These are phyloP conservation scores for Fusarium sp. DNA, from an alignment of 2,329 filamentous ascomycete genomes.

Conservation along the genomic window DNA sequence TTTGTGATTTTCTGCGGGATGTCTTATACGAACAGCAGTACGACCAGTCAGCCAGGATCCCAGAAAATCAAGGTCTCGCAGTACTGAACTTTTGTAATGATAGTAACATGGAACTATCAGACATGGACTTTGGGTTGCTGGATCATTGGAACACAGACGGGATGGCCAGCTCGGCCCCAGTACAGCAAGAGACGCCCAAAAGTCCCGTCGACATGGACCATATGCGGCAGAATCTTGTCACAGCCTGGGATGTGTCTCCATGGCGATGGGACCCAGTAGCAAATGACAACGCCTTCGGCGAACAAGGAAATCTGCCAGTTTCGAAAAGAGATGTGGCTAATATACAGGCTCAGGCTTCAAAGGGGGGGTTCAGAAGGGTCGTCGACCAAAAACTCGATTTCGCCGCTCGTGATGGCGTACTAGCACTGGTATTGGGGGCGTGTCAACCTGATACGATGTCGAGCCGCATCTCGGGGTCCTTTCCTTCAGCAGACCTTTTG, in stretches of 20 bases:
- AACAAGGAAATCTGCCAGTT: conserved; percentile 57
- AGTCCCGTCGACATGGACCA: conserved; percentile 54
- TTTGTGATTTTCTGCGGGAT: conserved; percentile 61
- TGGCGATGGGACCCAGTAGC: conserved; percentile 61
- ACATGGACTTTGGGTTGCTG: conserved; percentile 61
- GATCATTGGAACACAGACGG: conserved; percentile 59
- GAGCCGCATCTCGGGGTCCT: conserved; percentile 65
- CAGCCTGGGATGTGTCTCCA: conserved; percentile 60
- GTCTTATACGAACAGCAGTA: conserved; percentile 59
- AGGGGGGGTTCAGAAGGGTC: conserved; percentile 51
- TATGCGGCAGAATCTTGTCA: conserved; percentile 58
- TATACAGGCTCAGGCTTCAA: conserved; percentile 51
- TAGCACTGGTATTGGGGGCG: conserved; percentile 70
- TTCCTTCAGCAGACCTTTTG: conserved; percentile 68
- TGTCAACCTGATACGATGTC: conserved; percentile 61
- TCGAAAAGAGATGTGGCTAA: conserved; percentile 50
- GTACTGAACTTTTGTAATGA: conserved; percentile 62
- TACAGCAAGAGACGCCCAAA: conserved; percentile 36
- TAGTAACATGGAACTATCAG: conserved; percentile 59
- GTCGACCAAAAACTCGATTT: conserved; percentile 56
- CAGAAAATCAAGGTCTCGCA: conserved; percentile 53
- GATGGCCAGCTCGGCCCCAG: conserved; percentile 36
- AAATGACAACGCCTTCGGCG: conserved; percentile 54
- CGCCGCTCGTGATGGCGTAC: conserved; percentile 66
- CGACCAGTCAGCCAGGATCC: conserved; percentile 45